phyloP scores from a whole-genome alignment of 2,329 filamentous ascomycete genomes.

The Alternaria alternata region DNA sequence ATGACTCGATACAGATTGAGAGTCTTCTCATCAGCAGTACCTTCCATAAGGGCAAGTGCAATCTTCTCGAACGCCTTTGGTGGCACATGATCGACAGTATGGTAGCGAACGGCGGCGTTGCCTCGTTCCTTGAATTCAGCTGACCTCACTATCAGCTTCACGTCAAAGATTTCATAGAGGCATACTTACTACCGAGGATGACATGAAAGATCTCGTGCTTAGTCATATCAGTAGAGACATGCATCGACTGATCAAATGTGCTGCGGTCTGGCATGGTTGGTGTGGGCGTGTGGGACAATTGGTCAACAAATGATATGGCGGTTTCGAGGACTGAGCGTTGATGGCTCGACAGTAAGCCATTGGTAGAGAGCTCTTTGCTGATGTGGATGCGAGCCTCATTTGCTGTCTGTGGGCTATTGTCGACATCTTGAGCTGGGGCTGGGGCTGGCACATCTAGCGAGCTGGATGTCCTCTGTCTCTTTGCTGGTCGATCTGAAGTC shows the following conservation, averaged over 20 bases:
- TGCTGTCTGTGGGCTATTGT: slow-evolving; percentile 28
- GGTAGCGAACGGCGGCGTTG: slow-evolving; percentile 29
- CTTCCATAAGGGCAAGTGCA: slow-evolving; percentile 39
- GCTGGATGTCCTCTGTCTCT: slow-evolving; percentile 32
- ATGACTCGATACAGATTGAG: slow-evolving; percentile 43
- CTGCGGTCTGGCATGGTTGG: slow-evolving; percentile 33
- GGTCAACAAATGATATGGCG: slow-evolving; percentile 42
- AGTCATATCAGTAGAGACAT: slow-evolving; percentile 35
- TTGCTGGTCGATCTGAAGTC: slow-evolving; percentile 26
- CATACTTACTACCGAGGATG: slow-evolving; percentile 33
- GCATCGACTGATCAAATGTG: slow-evolving; percentile 35
- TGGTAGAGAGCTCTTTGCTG: slow-evolving; percentile 41
- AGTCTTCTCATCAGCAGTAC: slow-evolving; percentile 38
- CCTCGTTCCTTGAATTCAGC: slow-evolving; percentile 28
- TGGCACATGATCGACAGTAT: slow-evolving; percentile 41
- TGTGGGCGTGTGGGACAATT: slow-evolving; percentile 34
- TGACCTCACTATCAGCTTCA: slow-evolving; percentile 12
- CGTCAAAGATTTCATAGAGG: not conserved
- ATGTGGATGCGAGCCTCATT: slow-evolving; percentile 38
- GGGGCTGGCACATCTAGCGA: slow-evolving; percentile 16
- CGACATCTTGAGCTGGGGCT: slow-evolving; percentile 26
- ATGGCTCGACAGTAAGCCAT: slow-evolving; percentile 33
- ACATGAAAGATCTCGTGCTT: slow-evolving; percentile 39
- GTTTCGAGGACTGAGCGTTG: slow-evolving; percentile 43
- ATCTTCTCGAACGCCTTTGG: slow-evolving; percentile 42